Evolutionary conservation across 176 grass and related monocot genomes (phyloP).

Genomic region (Paspalum notatum): DNA sequence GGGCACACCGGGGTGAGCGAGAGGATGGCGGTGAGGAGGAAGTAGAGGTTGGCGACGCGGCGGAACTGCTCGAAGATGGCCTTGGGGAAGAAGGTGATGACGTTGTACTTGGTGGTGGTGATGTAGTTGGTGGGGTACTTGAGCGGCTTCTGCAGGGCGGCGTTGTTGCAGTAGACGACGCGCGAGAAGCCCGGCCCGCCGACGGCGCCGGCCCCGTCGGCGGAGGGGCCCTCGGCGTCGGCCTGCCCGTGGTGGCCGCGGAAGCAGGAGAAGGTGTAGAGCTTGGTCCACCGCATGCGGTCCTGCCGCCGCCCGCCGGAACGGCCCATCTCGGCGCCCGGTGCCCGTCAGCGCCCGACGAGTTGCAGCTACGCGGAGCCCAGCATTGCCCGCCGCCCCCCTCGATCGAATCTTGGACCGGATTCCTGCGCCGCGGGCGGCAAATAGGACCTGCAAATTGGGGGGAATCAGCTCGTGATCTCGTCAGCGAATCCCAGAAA

Average conservation of each 20-base stretch:
- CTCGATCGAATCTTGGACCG: constrained; percentile 35
- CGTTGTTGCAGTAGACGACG: constrained; percentile 78
- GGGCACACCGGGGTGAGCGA: constrained; percentile 91
- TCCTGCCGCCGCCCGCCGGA: constrained; percentile 63
- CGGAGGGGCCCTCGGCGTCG: constrained; percentile 28
- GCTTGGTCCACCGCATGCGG: constrained; percentile 87
- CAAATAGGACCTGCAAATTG: constrained; percentile 41
- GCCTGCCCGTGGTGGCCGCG: constrained; percentile 13
- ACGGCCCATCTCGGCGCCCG: constrained; percentile 56
- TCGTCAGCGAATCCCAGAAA: neutral
- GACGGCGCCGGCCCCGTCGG: constrained; percentile 38
- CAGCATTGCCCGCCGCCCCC: constrained; percentile 38
- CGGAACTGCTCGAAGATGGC: constrained; percentile 99
- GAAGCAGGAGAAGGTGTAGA: constrained; percentile 93
- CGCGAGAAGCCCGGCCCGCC: constrained; percentile 85
- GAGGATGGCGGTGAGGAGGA: constrained; percentile 88
- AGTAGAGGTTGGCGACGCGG: constrained; percentile 91
- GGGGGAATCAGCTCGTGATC: constrained; percentile 44
- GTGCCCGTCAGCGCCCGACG: neutral
- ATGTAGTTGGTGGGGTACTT: constrained; percentile 90
- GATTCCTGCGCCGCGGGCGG: neutral
- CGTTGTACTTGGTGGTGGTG: constrained; percentile 97
- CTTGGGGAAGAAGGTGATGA: constrained; percentile 92
- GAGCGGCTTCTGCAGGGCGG: constrained; percentile 74
- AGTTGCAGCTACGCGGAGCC: constrained; percentile 31